These are phyloP conservation scores for Paecilomyces sp. DNA, from an alignment of 2,329 filamentous ascomycete species.

Conservation along the genomic window DNA sequence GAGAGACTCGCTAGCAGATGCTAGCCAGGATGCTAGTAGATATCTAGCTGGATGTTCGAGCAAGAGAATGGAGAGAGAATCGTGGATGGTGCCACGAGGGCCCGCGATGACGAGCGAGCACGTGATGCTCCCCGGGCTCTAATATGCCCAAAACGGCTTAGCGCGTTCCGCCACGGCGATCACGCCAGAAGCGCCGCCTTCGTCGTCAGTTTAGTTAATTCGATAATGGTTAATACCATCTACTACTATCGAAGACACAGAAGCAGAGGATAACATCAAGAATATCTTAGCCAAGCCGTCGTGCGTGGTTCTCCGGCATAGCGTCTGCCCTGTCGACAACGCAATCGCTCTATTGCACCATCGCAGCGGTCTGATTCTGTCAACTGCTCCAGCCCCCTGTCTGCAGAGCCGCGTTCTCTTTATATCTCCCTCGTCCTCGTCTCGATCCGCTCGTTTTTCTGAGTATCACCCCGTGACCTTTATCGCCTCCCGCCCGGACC, in stretches of 20 bases:
- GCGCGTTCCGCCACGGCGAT: not conserved
- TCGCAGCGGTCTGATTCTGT: not conserved
- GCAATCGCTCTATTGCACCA: not conserved
- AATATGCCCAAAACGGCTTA: not conserved
- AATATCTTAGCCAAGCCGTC: no score
- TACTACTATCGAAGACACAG: not conserved
- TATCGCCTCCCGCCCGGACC: not conserved
- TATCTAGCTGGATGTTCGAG: no score
- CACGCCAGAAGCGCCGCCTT: constrained; percentile 2
- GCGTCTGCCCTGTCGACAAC: not conserved
- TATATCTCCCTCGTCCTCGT: not conserved
- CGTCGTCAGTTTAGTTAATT: not conserved
- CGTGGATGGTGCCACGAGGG: not conserved
- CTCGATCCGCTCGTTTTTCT: not conserved
- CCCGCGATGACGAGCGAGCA: not conserved
- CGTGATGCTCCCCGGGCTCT: not conserved
- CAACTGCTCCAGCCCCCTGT: no score
- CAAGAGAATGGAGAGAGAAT: no score
- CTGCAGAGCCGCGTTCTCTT: not conserved
- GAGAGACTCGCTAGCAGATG: not conserved
- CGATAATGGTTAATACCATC: no score
- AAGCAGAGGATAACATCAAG: not conserved
- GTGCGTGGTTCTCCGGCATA: no score
- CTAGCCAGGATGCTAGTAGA: no score
- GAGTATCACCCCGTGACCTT: not conserved